Evolutionary conservation across 225 moss, liverwort and hornwort genomes (phyloP), one percentile per base, ranked within the genome.

Genomic region (Sphagnum contortum): DNA sequence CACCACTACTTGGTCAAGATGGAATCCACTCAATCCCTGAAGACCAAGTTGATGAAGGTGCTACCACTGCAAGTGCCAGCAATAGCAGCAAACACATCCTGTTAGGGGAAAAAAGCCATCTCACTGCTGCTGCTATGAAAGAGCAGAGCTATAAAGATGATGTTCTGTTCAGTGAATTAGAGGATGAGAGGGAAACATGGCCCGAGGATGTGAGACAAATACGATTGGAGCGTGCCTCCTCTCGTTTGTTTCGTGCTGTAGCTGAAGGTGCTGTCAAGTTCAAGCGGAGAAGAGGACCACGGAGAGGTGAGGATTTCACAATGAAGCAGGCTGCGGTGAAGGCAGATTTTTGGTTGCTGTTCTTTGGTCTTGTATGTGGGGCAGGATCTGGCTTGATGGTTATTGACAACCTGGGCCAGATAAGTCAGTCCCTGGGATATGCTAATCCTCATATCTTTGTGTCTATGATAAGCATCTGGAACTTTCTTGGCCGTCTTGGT

Each of bases 281-380:
- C 68, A 89, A 88, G 69, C 79, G 89, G 11, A 83, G 83, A 64
- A 89, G 82, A 62, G 94, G 94, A 0, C 94, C 94, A 5, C 86
- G 82, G 12, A 77, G 94, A 72, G 94, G 94, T 2, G 91, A 95
- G 64, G 88, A 95, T 51, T 95, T 95, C 75, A 91, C 91, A 2
- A 50, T 95, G 66, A n/a, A 49, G 12, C 72, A 95, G 70, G 94
- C 94, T 45, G 82, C 92, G 56, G 68, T 87, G 57, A 95, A 95
- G 64, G 94, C 94, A 2, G 94, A 95, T 51, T 84, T 89, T 56
- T 95, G 94, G 94, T 77, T 95, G 45, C 72, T 95, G 57, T 95
- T 95, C 69, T 68, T 83, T 5, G 73, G 77, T 8, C 81, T 89
- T 8, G 72, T 78, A 1, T 89, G 84, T 64, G 94, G 94, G 44